Conservation (phyloP, 2,329 filamentous ascomycete genomes). For the Calonectria hawksworthii region DNA sequence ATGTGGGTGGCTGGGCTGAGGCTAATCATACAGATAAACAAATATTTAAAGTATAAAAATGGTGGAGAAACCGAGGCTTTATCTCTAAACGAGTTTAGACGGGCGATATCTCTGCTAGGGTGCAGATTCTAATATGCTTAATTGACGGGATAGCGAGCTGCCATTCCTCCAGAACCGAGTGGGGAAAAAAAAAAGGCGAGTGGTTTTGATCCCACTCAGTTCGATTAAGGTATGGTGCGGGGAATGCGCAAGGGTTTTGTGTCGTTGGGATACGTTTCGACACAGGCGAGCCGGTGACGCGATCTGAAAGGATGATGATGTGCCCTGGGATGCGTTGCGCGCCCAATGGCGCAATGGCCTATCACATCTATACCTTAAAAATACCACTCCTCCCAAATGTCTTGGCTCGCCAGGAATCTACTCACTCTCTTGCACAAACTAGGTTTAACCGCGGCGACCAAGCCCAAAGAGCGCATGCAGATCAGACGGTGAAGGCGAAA, state of each 20-base stretch:
- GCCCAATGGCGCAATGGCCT: conserved; percentile 21
- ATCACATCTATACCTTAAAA: background rate
- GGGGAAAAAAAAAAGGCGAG: background rate
- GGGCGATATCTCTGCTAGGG: background rate
- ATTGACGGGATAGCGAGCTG: background rate
- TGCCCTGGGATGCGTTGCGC: background rate
- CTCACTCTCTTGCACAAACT: conserved; percentile 1
- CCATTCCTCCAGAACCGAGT: background rate
- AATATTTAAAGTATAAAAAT: background rate
- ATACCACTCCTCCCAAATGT: background rate
- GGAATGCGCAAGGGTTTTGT: background rate
- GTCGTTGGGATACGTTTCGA: background rate
- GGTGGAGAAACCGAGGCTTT: background rate
- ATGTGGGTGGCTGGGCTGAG: background rate
- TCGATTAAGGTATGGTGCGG: background rate
- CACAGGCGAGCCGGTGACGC: conserved; percentile 11
- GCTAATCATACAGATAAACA: background rate
- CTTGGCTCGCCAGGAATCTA: conserved; percentile 9
- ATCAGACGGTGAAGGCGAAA: conserved; percentile 7
- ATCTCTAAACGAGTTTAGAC: background rate
- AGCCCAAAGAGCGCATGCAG: background rate
- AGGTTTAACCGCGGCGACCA: background rate
- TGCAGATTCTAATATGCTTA: background rate
- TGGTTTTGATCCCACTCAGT: background rate
- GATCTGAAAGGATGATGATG: conserved; percentile 25